These are phyloP conservation scores for Apiospora kogelbergensis DNA, from an alignment of 2,329 filamentous ascomycete species.

Conservation along the genomic window DNA sequence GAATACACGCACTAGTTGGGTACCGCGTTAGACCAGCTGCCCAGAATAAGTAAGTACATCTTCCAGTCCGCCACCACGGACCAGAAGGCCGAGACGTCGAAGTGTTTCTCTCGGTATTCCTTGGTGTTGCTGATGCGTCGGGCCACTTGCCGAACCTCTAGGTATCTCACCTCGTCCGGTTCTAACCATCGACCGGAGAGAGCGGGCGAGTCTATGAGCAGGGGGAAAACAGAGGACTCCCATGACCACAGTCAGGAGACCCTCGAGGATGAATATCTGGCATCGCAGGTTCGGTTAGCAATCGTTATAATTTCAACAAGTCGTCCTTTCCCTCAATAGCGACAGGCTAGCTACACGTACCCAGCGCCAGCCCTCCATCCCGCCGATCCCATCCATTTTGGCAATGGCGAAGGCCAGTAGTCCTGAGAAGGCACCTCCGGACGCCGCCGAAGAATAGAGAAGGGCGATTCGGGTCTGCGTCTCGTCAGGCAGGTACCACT, in stretches of 20 bases:
- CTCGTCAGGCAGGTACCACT: conserved; percentile 34
- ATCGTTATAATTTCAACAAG: too few species aligned
- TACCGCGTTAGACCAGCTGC: conserved; percentile 7
- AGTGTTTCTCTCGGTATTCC: not conserved
- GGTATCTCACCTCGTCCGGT: not conserved
- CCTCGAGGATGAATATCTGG: conserved; percentile 54
- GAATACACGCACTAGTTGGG: not conserved
- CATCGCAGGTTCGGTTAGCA: not conserved
- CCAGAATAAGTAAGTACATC: conserved; percentile 31
- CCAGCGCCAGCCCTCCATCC: conserved; percentile 47
- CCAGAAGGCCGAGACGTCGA: not conserved
- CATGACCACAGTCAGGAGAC: conserved; percentile 40
- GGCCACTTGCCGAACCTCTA: not conserved
- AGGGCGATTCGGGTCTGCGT: conserved; percentile 31
- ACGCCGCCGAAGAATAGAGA: conserved; percentile 36
- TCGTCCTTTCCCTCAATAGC: too few species aligned
- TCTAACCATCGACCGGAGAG: conserved; percentile 30
- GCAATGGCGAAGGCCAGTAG: conserved; percentile 44
- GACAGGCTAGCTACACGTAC: conserved; percentile 13
- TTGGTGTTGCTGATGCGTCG: not conserved
- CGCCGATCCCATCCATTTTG: conserved; percentile 45
- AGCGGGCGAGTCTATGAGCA: conserved; percentile 44
- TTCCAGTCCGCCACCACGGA: conserved; percentile 48
- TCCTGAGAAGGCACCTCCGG: conserved; percentile 45
- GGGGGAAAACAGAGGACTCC: conserved; percentile 41